Base-by-base conservation (phyloP, 2,329 filamentous ascomycete species). In the Claviceps quebecensis region DNA sequence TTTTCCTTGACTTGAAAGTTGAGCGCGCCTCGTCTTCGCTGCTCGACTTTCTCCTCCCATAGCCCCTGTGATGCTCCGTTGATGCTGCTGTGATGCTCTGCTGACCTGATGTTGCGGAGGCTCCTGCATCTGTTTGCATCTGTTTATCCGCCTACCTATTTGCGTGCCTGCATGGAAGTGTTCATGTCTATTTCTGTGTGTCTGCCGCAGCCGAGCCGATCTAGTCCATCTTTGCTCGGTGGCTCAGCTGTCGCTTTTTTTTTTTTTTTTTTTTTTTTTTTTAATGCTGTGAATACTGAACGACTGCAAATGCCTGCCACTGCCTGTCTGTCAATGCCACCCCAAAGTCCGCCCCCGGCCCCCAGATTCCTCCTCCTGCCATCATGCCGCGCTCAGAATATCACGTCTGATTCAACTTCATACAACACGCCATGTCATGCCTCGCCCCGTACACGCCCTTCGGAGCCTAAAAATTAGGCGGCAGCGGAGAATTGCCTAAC, bases 401-500 rank as follows among this genome's bases (percentile, higher is more conserved):
- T 5, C 36, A 39, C 9, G 26, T 47, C 34, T 38, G 34, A 22
- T 39, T 47, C 46, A 47, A 17, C 23, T 19, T 14, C 26, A 19
- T 1, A n/a, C n/a, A 16, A 17, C 22, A 34, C 16, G 40, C 13
- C 39, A 43, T 49, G 39, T 2, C 36, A n/a, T n/a, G 9, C 41
- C 43, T 45, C 4, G 22, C 26, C 11, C 41, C 44, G 29, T 16
- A 16, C 29, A 6, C n/a, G 44, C 37, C 44, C 22, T 34, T 34
- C n/a, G 44, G 34, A 9, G 16, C 23, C 19, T 6, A 7, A 45
- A 34, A n/a, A 50, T 36, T 34, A 29, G 46, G 13, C 49, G 26
- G 46, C 49, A 19, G 46, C 50, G 49, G 49, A 49, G 49, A 44
- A 49, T 47, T 52, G 49, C 49, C 46, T 48, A 34, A 34, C 29